Evolutionary conservation across 1,284 basidiomycete genomes (phyloP).

Genomic region (Anthracocystis walkeri): DNA sequence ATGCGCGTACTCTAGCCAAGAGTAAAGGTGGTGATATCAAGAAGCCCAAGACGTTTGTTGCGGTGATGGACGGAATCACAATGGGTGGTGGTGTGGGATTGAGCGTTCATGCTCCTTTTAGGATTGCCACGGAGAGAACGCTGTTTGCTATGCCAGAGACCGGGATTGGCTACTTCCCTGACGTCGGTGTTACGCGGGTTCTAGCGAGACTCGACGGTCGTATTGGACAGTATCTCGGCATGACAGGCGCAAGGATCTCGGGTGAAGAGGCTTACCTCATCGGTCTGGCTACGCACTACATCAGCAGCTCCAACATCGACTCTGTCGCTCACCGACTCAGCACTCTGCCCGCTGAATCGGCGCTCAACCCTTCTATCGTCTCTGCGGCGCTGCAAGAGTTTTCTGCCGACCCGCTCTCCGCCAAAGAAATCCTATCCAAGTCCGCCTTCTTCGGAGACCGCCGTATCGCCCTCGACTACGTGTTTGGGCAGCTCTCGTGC

Average conservation of each 20-base stretch:
- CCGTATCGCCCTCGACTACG: slow-evolving; percentile 64
- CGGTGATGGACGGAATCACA: slow-evolving; percentile 76
- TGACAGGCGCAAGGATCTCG: slow-evolving; percentile 76
- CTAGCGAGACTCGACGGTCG: slow-evolving; percentile 90
- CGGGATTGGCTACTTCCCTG: slow-evolving; percentile 74
- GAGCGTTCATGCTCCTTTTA: slow-evolving; percentile 85
- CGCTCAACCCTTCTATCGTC: slow-evolving; percentile 44
- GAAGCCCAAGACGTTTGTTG: slow-evolving; percentile 81
- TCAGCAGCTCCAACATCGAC: slow-evolving; percentile 53
- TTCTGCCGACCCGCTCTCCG: slow-evolving; percentile 52
- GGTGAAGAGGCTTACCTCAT: slow-evolving; percentile 65
- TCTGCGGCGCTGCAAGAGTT: slow-evolving; percentile 57
- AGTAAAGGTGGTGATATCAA: slow-evolving; percentile 42
- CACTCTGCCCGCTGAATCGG: slow-evolving; percentile 49
- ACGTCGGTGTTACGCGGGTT: slow-evolving; percentile 92
- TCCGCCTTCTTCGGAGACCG: slow-evolving; percentile 59
- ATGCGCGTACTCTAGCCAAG: slow-evolving; percentile 33
- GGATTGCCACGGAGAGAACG: slow-evolving; percentile 94
- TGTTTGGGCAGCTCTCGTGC: slow-evolving; percentile 59
- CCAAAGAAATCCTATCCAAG: slow-evolving; percentile 39
- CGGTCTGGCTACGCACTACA: slow-evolving; percentile 66
- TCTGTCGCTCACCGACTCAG: slow-evolving; percentile 53
- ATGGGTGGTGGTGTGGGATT: slow-evolving; percentile 98
- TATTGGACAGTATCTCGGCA: slow-evolving; percentile 90
- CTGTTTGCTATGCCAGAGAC: slow-evolving; percentile 83